These are phyloP conservation scores for Cordyceps militaris DNA, from an alignment of 2,329 filamentous ascomycete species.

Conservation along the genomic window DNA sequence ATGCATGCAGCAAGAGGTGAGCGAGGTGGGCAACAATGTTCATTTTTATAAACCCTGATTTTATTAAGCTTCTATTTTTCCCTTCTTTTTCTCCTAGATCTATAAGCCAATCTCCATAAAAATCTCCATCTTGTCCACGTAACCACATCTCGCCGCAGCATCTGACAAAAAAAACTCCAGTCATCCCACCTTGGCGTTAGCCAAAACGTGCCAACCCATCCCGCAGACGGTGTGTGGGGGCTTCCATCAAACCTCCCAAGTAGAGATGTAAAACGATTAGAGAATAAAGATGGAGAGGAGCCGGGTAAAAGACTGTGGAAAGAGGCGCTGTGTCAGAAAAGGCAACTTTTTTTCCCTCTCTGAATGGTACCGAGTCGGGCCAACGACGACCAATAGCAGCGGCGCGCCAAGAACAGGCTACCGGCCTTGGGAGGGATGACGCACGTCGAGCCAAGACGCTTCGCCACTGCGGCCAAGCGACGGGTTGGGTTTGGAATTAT, in stretches of 20 bases:
- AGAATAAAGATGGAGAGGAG: too few species aligned
- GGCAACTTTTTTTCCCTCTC: not conserved
- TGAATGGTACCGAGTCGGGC: too few species aligned
- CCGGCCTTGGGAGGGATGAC: not conserved
- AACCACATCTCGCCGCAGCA: constrained; percentile 3
- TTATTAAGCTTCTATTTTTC: not conserved
- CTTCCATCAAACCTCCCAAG: too few species aligned
- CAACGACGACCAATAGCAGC: not conserved
- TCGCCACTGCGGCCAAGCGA: not conserved
- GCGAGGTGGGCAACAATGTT: not conserved
- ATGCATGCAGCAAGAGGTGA: not conserved
- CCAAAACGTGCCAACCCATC: not conserved
- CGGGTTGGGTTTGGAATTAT: not conserved
- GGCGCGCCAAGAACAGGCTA: not conserved
- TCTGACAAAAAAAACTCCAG: not conserved
- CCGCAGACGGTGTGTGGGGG: not conserved
- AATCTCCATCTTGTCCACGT: not conserved
- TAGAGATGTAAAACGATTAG: too few species aligned
- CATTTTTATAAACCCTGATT: not conserved
- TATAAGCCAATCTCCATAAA: not conserved
- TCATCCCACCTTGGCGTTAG: not conserved
- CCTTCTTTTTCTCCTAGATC: not conserved
- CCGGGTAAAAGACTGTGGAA: not conserved
- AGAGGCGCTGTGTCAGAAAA: not conserved
- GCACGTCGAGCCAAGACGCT: constrained; percentile 5